Evolutionary conservation across 2,329 filamentous ascomycete genomes (phyloP), one percentile per base, ranked within the genome.

Genomic region (Blastomyces gilchristii): DNA sequence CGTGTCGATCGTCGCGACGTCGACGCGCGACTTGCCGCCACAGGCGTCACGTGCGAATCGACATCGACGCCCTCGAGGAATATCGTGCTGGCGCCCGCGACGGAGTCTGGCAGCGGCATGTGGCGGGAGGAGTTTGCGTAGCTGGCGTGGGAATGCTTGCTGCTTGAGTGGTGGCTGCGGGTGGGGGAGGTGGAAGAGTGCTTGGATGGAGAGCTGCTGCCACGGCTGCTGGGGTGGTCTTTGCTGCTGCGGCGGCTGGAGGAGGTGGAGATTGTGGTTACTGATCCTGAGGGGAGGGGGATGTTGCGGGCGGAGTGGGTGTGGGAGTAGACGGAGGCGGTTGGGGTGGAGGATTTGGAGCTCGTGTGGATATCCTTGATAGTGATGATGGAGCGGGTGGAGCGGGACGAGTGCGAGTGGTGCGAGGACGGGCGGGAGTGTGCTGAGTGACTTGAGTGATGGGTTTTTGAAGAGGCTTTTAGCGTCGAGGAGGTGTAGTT

Each of bases 1-100:
- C 64, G 63, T 39, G 61, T 59, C 8, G 63, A 65, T 16, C 58
- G 52, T 16, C 57, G 45, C 34, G 63, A 63, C 22, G 49, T 58
- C 43, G 61, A 67, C 59, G 58, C 63, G 69, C 73, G 1, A 72
- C 73, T 61, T 8, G 62, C 54, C 1, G 64, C 64, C 31, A 61
- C 83, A 9, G 90, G 87, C 0, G 87, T 88, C 67, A 99, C 79
- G 22, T 91, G 86, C 16, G 76, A 76, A 60, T 78, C 72, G 12
- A 74, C 71, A 43, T 76, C 73, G 14, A 72, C 67, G 12, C 58
- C 63, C 39, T 68, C 67, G 18, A 70, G 61, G 60, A 68, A 71
- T 34, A 71, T 66, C 22, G 69, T 69, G 63, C 68, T 70, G 9
- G 72, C 73, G 8, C 66, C 64, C 28, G 69, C 63, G 22, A 72